Evolutionary conservation across 805 yeast species (phyloP).

Genomic region (Zygosaccharomyces lentus): DNA sequence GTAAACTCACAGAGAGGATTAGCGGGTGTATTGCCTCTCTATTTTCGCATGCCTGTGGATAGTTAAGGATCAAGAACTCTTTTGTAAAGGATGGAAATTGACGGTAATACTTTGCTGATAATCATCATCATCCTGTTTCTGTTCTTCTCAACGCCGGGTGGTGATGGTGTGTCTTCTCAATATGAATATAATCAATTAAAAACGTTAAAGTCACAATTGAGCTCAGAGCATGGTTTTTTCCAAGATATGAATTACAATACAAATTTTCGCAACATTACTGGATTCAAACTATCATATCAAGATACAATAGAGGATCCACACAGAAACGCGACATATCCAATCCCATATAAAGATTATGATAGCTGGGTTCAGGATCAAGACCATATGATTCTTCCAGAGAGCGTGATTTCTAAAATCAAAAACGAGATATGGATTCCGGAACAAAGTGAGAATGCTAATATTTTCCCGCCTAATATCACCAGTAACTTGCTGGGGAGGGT

Average conservation of each 20-base stretch:
- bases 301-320: conserved; percentile 48
- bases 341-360: conserved; percentile 42
- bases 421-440: conserved; percentile 48
- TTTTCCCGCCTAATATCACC: conserved; percentile 44
- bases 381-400: conserved; percentile 57
- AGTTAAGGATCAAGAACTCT: not conserved
- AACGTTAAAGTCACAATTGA: conserved; percentile 37
- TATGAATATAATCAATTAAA: conserved; percentile 39
- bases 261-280: conserved; percentile 72
- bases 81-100: conserved; percentile 28
- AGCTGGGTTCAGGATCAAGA: conserved; percentile 48
- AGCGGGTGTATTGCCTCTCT: not conserved
- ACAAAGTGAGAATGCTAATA: conserved; percentile 20
- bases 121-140: conserved; percentile 30
- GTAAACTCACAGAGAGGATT: not conserved
- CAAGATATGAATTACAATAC: conserved; percentile 40
- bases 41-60: not conserved
- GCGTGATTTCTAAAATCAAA: conserved; percentile 45
- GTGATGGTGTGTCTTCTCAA: conserved; percentile 34
- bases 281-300: conserved; percentile 59
- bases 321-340: conserved; percentile 52
- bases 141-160: conserved; percentile 32
- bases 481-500: conserved; percentile 46
- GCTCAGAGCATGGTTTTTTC: conserved; percentile 36
- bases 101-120: conserved; percentile 32